phyloP scores from a whole-genome alignment of 1,284 basidiomycete species.

The Athelia sp. region DNA sequence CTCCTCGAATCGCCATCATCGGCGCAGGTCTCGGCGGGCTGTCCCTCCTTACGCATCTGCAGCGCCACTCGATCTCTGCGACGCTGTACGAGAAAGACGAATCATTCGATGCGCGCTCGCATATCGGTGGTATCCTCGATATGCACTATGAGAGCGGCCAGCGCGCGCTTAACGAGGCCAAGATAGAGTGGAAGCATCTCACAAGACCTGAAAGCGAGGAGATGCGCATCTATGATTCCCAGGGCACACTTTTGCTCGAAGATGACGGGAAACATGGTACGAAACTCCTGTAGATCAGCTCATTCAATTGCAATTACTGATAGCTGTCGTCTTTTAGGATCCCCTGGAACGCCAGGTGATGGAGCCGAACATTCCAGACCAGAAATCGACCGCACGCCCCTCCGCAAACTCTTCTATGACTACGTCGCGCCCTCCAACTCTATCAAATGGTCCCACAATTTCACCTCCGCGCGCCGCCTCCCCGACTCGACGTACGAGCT shows the following conservation, averaged over 20 bases:
- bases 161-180: conserved; percentile 22
- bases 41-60: conserved; percentile 30
- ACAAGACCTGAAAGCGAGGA: conserved; percentile 19
- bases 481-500: neutral
- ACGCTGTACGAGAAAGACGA: conserved; percentile 31
- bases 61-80: conserved; percentile 20
- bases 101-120: conserved; percentile 20
- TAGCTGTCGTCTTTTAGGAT: too few relatives aligned
- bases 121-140: conserved; percentile 34
- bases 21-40: conserved; percentile 36
- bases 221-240: conserved; percentile 13
- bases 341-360: too few relatives aligned
- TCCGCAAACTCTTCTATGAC: conserved; percentile 14
- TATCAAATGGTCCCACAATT: conserved; percentile 17
- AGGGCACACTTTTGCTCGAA: too few relatives aligned
- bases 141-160: conserved; percentile 31
- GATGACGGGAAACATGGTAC: too few relatives aligned
- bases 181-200: conserved; percentile 17
- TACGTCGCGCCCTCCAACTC: conserved; percentile 7
- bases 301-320: too few relatives aligned
- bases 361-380: conserved; percentile 11
- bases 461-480: neutral
- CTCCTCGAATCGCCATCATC: conserved; percentile 21
- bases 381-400: conserved; percentile 22
- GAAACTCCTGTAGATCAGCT: too few relatives aligned